Conservation (phyloP, 371 early-diverging fungal genomes). For the Conidiobolus incongruus region DNA sequence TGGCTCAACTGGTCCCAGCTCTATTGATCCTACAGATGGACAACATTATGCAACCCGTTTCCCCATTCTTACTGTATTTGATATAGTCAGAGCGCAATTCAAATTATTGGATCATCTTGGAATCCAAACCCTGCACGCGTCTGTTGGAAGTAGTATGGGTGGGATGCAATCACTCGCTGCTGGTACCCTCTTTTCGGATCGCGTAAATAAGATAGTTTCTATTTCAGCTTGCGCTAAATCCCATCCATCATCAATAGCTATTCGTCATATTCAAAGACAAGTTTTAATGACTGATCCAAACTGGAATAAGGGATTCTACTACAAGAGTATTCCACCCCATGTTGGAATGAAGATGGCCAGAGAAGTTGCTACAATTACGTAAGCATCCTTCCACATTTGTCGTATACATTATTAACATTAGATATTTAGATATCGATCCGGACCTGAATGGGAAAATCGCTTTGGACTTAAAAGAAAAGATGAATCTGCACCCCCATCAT, state of each 20-base stretch:
- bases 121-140: conserved; percentile 60
- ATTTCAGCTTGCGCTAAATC: conserved; percentile 85
- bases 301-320: conserved; percentile 85
- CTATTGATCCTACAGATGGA: conserved; percentile 42
- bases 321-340: conserved; percentile 73
- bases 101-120: conserved; percentile 55
- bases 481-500: conserved; percentile 41
- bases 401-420: conserved; percentile 16
- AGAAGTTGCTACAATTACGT: conserved; percentile 57
- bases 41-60: conserved; percentile 72
- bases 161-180: conserved; percentile 87
- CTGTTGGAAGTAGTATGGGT: conserved; percentile 87
- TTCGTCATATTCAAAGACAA: conserved; percentile 76
- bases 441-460: conserved; percentile 90
- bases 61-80: conserved; percentile 79
- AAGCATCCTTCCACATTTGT: conserved; percentile 3
- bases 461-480: conserved; percentile 69
- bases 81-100: conserved; percentile 88
- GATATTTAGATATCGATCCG: conserved; percentile 60
- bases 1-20: conserved; percentile 69
- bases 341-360: conserved; percentile 92
- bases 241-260: conserved; percentile 87
- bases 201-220: conserved; percentile 51
- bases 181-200: conserved; percentile 57
- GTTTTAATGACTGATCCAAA: conserved; percentile 87